phyloP scores from a whole-genome alignment of 768 basidiomycete genomes.

The Hydnomerulius pinastri region DNA sequence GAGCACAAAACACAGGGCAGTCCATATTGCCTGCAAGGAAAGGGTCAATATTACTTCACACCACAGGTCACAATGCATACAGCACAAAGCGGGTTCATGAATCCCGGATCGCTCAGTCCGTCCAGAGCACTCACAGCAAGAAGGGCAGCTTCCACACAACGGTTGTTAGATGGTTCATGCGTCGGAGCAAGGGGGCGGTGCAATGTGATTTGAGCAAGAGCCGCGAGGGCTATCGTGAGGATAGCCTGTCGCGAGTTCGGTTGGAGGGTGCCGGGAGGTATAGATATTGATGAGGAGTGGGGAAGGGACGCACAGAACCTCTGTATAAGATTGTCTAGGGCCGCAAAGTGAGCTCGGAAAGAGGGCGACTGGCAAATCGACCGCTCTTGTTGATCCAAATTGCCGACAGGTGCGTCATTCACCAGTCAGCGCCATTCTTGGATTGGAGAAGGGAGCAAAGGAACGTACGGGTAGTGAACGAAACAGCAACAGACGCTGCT shows the following conservation, averaged over 20 bases:
- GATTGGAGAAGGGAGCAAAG: background rate
- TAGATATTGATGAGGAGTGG: background rate
- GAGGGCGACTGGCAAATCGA: slow-evolving; percentile 42
- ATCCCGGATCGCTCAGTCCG: slow-evolving; percentile 6
- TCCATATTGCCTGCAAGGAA: slow-evolving; percentile 24
- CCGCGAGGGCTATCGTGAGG: slow-evolving; percentile 19
- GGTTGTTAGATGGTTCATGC: slow-evolving; percentile 12
- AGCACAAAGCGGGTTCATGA: slow-evolving; percentile 19
- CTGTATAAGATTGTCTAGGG: slow-evolving; percentile 48
- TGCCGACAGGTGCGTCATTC: background rate
- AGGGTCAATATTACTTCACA: slow-evolving; percentile 1
- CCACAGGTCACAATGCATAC: background rate
- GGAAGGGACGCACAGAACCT: slow-evolving; percentile 31
- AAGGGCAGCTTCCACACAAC: slow-evolving; percentile 19
- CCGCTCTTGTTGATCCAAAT: slow-evolving; percentile 35
- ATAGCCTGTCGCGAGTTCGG: slow-evolving; percentile 7
- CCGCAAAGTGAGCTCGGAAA: slow-evolving; percentile 46
- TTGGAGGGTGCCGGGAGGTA: background rate
- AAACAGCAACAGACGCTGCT: slow-evolving; percentile 28
- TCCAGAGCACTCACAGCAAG: slow-evolving; percentile 16
- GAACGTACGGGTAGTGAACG: slow-evolving; percentile 30
- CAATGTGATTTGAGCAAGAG: slow-evolving; percentile 27
- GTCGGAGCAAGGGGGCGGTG: slow-evolving; percentile 21
- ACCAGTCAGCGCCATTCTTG: background rate
- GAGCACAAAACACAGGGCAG: slow-evolving; percentile 17